phyloP scores from a whole-genome alignment of 2,329 filamentous ascomycete species.

The Colletotrichum liriopes region DNA sequence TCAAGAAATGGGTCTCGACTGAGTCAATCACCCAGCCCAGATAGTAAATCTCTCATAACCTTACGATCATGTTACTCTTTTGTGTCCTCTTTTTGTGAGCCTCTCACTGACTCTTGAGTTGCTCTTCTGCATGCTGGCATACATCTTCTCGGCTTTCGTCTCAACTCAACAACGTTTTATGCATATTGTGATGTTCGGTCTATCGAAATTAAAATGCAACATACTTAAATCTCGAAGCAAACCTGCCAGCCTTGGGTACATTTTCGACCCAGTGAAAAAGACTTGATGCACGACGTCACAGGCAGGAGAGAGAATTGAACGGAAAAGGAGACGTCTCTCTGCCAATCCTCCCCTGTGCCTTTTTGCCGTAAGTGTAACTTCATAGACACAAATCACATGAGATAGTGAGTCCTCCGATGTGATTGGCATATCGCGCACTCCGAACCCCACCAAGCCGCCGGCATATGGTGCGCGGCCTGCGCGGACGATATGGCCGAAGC shows the following conservation, averaged over 20 bases:
- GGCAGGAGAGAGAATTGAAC: neutral
- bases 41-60: neutral
- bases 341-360: neutral
- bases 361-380: neutral
- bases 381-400: neutral
- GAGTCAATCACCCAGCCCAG: neutral
- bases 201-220: slow-evolving; percentile 13
- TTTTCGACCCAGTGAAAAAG: neutral
- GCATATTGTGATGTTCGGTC: slow-evolving; percentile 21
- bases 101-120: neutral
- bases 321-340: neutral
- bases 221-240: neutral
- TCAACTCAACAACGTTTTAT: neutral
- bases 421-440: neutral
- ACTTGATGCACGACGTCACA: neutral
- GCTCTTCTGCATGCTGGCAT: neutral
- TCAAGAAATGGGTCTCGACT: neutral
- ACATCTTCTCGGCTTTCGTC: neutral
- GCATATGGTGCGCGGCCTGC: neutral
- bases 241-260: neutral
- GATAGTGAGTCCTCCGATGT: neutral
- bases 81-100: too few species aligned
- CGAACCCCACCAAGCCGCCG: neutral
- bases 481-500: neutral
- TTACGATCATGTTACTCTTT: neutral